A percentile compares a stretch with the other conserved stretches of the same genome.
phyloP scores from a whole-genome alignment of 345 rosid species.

The Nasturtium officinale region DNA sequence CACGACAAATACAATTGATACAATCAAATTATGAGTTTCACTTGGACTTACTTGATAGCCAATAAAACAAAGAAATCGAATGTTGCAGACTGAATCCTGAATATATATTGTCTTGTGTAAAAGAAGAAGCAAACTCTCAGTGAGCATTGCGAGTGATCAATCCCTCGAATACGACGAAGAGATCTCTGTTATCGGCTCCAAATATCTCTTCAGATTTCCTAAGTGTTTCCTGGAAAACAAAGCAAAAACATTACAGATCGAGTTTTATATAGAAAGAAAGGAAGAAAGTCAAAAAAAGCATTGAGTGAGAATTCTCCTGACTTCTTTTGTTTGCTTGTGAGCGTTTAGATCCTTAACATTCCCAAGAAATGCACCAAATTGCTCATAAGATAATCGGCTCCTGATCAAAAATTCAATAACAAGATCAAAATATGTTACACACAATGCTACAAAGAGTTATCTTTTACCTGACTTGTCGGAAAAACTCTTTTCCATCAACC shows the following conservation, averaged over 20 bases:
- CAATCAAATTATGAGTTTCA: constrained; percentile 27
- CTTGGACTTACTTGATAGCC: constrained; percentile 33
- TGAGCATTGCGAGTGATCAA: constrained; percentile 75
- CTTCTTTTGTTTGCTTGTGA: constrained; percentile 90
- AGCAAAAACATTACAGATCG: background rate
- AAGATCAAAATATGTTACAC: background rate
- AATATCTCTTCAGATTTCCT: constrained; percentile 87
- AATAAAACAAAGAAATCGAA: constrained; percentile 24
- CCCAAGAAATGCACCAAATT: constrained; percentile 86
- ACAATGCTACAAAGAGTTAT: background rate
- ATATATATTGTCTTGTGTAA: constrained; percentile 22
- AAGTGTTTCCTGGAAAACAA: constrained; percentile 66
- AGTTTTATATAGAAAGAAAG: background rate
- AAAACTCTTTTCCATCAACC: constrained; percentile 94
- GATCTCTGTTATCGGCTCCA: constrained; percentile 80
- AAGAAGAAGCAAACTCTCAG: constrained; percentile 36
- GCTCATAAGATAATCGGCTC: constrained; percentile 74
- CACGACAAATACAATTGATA: constrained; percentile 18
- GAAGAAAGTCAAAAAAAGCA: background rate
- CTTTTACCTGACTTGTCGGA: constrained; percentile 88
- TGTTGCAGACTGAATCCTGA: constrained; percentile 25
- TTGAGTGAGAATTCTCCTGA: constrained; percentile 27
- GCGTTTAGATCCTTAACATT: constrained; percentile 95
- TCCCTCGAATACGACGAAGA: constrained; percentile 73
- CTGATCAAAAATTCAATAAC: constrained; percentile 27